phyloP scores from a whole-genome alignment of 257 asterid species.

The Petunia secreta region DNA sequence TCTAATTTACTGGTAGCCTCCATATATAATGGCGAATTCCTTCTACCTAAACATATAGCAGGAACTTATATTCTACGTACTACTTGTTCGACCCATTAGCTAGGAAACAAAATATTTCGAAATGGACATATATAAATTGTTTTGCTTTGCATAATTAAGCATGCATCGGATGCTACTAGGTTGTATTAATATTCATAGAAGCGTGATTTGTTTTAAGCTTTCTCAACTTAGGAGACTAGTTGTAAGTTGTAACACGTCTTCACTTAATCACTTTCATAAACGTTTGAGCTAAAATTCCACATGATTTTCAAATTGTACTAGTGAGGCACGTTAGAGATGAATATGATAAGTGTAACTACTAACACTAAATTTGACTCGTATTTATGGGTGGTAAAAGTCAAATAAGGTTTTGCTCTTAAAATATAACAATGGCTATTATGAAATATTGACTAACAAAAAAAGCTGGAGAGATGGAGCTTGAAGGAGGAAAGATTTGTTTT shows the following conservation, averaged over 20 bases:
- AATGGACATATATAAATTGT: no score
- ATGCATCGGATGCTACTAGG: no score
- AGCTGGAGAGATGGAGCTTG: background rate
- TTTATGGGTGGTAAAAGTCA: background rate
- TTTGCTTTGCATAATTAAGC: no score
- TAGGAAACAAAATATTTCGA: background rate
- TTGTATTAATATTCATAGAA: no score
- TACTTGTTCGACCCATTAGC: background rate
- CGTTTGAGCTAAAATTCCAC: constrained; percentile 14
- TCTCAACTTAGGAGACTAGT: background rate
- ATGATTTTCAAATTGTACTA: no score
- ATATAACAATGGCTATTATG: background rate
- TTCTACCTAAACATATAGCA: background rate
- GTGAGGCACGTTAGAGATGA: no score
- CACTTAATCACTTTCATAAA: background rate
- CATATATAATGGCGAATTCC: background rate
- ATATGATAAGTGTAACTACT: background rate
- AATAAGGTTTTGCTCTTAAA: background rate
- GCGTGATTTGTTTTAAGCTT: background rate
- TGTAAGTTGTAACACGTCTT: no score
- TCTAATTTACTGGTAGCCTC: constrained; percentile 18
- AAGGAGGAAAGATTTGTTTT: background rate
- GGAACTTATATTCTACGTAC: background rate
- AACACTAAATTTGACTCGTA: no score
- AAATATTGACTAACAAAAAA: background rate